Evolutionary conservation across 2,329 filamentous ascomycete genomes (phyloP).

Genomic region (Xylariales sp.): DNA sequence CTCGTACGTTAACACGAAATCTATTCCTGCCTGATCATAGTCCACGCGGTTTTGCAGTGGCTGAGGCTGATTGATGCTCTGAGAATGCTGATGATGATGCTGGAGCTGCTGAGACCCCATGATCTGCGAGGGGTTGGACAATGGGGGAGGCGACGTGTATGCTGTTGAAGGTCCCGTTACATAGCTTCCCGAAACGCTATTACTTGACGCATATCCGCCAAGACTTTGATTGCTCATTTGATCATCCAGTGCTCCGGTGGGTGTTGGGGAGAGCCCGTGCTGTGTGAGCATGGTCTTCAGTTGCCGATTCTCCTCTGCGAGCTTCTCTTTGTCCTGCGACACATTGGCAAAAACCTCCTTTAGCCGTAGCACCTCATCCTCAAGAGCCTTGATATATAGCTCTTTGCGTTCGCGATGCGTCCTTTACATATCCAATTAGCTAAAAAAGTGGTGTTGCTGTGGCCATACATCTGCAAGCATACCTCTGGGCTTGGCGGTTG

Average conservation of each 20-base stretch:
- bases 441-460: background rate
- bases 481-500: constrained; percentile 95
- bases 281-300: constrained; percentile 56
- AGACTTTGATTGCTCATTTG: constrained; percentile 41
- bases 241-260: constrained; percentile 32
- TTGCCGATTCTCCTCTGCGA: constrained; percentile 75
- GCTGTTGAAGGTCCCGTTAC: constrained; percentile 38
- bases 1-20: constrained; percentile 88
- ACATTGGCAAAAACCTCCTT: constrained; percentile 78
- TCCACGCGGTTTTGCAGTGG: constrained; percentile 47
- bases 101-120: constrained; percentile 23
- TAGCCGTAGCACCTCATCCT: constrained; percentile 83
- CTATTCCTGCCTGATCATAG: constrained; percentile 80
- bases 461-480: background rate
- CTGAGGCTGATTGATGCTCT: constrained; percentile 14
- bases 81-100: constrained; percentile 23
- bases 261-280: constrained; percentile 40
- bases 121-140: constrained; percentile 27
- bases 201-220: constrained; percentile 44
- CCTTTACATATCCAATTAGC: constrained; percentile 39
- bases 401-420: constrained; percentile 97
- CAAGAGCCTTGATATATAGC: constrained; percentile 88
- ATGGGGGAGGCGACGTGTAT: constrained; percentile 44
- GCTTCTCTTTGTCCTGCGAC: constrained; percentile 69
- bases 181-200: constrained; percentile 62